Base-by-base conservation (phyloP, 2,329 filamentous ascomycete species). In the Neocatenulostroma microsporum region DNA sequence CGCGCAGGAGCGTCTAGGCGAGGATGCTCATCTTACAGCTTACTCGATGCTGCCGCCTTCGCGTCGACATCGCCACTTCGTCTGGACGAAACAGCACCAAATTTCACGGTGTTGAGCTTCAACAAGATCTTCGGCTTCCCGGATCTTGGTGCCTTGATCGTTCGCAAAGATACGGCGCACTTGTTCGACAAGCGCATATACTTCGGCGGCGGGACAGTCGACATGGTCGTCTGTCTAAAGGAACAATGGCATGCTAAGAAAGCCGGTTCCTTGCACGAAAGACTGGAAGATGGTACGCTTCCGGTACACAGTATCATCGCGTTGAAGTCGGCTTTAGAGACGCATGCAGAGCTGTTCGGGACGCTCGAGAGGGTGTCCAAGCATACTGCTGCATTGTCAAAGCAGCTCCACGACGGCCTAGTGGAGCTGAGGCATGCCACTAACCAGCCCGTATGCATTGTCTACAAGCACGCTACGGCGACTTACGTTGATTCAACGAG, bases 121-220 rank as follows among this genome's bases (percentile, higher is more conserved):
- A 80, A 80, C 59, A 81, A 81, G 56, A 77, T 80, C 46, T 81
- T 81, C 46, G 77, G 77, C 1, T 80, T 77, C 37, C 77, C n/a
- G 2, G 74, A 80, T 47, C 62, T 80, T 10, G 77, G 77, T 4
- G 76, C 70, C 1, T 55, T 81, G 8, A 62, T 81, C 20, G 71
- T 80, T 8, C 68, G 74, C 13, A 68, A 66, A 46, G 62, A 66
- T 9, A 74, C 78, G 1, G 70, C 70, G 1, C 67, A 76, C 42
- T 66, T 77, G 35, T 66, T 73, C 28, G 69, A 65, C 34, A 62
- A 67, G 37, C 64, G 75, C 26, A 70, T 66, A 42, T 84, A 80
- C 51, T 83, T 84, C 50, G 80, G 78, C 14, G 80, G 80, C 19
- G 80, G 79, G 8, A 83, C 80, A 1, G 73, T 78, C 24, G 69